A percentile compares a stretch with the other conserved stretches of the same genome.
These are phyloP conservation scores for Phyllosticta paracitricarpa DNA, from an alignment of 2,329 filamentous ascomycete species.

Conservation along the genomic window DNA sequence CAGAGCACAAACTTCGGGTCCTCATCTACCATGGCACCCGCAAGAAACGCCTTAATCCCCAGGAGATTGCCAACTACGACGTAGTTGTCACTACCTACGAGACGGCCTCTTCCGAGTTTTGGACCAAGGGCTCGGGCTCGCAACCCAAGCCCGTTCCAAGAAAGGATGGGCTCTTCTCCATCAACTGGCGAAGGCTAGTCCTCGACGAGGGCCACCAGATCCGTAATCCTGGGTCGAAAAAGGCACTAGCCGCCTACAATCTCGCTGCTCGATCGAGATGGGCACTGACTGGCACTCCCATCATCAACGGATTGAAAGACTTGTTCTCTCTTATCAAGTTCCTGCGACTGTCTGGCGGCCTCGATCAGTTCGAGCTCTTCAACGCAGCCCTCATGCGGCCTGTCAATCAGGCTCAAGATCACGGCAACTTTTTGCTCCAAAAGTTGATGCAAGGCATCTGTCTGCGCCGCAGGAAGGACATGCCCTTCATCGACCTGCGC, in stretches of 20 bases:
- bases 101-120: conserved; percentile 39
- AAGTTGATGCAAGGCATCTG: conserved; percentile 70
- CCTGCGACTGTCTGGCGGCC: conserved; percentile 62
- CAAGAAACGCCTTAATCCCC: conserved; percentile 45
- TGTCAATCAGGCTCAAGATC: conserved; percentile 49
- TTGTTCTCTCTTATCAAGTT: conserved; percentile 71
- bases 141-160: conserved; percentile 15
- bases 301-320: conserved; percentile 79
- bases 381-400: conserved; percentile 53
- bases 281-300: conserved; percentile 72
- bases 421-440: conserved; percentile 64
- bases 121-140: conserved; percentile 16
- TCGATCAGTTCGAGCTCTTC: conserved; percentile 51
- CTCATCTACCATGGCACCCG: conserved; percentile 56
- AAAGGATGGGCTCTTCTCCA: conserved; percentile 48
- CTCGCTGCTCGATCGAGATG: conserved; percentile 55
- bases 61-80: conserved; percentile 55
- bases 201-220: conserved; percentile 74
- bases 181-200: conserved; percentile 59
- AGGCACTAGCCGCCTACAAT: conserved; percentile 48
- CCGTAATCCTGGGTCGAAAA: conserved; percentile 60
- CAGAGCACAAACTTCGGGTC: conserved; percentile 48
- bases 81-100: conserved; percentile 74
- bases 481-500: conserved; percentile 69
- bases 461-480: conserved; percentile 69